Conservation (phyloP, 2,329 filamentous ascomycete genomes). For the Tolypocladium pustulatum region DNA sequence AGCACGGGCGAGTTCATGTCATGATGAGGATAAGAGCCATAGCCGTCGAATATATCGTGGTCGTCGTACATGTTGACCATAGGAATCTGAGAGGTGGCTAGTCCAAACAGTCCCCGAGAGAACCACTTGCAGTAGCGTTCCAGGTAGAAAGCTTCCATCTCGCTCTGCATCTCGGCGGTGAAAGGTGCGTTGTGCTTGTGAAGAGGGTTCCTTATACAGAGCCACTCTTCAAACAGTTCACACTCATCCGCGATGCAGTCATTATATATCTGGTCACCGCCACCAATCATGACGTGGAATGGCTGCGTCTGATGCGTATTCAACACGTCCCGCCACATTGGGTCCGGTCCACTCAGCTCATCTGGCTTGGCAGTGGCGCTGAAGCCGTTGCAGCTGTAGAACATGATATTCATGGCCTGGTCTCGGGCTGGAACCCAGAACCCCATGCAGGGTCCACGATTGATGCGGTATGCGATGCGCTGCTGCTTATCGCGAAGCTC, state of each 20-base stretch:
- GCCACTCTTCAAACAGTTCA: constrained; percentile 71
- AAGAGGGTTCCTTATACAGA: constrained; percentile 65
- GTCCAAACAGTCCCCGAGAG: constrained; percentile 85
- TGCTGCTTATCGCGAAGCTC: constrained; percentile 71
- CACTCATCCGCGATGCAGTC: constrained; percentile 72
- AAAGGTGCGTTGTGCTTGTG: constrained; percentile 75
- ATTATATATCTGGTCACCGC: constrained; percentile 95
- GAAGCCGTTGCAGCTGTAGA: constrained; percentile 96
- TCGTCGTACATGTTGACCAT: constrained; percentile 99
- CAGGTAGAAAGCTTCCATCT: constrained; percentile 82
- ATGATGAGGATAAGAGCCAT: constrained; percentile 81
- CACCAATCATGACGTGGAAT: constrained; percentile 97
- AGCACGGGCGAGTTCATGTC: constrained; percentile 91
- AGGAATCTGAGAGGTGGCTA: constrained; percentile 88
- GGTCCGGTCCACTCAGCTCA: constrained; percentile 82
- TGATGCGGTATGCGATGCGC: constrained; percentile 91
- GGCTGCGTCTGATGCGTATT: constrained; percentile 84
- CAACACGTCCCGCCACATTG: constrained; percentile 91
- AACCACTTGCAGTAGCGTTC: constrained; percentile 91
- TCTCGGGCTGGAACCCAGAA: constrained; percentile 89
- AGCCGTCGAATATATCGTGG: constrained; percentile 86
- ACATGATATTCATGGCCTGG: constrained; percentile 97
- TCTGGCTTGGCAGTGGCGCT: constrained; percentile 68
- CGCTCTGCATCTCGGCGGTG: constrained; percentile 70
- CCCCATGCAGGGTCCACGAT: constrained; percentile 73